phyloP scores from a whole-genome alignment of 805 yeast species.

The Zygosaccharomyces rouxii region DNA sequence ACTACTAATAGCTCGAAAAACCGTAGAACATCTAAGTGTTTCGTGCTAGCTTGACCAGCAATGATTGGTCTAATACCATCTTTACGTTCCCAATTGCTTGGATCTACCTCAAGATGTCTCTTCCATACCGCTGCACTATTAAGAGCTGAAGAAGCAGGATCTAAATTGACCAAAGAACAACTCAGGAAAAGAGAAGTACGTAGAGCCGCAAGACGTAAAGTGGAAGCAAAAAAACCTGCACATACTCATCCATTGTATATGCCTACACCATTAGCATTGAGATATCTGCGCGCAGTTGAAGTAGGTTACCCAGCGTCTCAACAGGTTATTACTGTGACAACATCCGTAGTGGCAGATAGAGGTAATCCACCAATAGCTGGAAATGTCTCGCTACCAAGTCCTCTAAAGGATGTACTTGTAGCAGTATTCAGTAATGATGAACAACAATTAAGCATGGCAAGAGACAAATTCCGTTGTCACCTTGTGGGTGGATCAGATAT shows the following conservation, averaged over 20 bases:
- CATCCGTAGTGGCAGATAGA: constrained; percentile 62
- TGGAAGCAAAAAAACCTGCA: constrained; percentile 41
- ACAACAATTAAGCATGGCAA: constrained; percentile 49
- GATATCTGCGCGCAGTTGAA: constrained; percentile 81
- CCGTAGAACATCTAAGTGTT: not conserved
- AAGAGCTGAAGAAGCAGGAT: constrained; percentile 18
- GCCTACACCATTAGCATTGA: constrained; percentile 67
- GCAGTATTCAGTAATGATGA: constrained; percentile 63
- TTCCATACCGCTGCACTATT: constrained; percentile 13
- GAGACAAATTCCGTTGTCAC: constrained; percentile 52
- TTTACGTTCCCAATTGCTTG: not conserved
- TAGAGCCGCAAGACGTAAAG: constrained; percentile 36
- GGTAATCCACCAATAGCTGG: constrained; percentile 78
- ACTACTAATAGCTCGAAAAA: not conserved
- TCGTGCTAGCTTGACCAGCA: not conserved
- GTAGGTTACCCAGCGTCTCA: constrained; percentile 76
- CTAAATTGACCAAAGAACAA: constrained; percentile 30
- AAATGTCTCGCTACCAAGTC: constrained; percentile 63
- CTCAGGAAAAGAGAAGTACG: constrained; percentile 37
- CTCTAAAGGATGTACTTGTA: constrained; percentile 60
- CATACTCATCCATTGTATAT: constrained; percentile 58
- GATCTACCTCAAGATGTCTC: constrained; percentile 6
- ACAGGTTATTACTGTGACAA: constrained; percentile 63
- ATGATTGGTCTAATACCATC: constrained; percentile 5
- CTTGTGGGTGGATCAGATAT: constrained; percentile 70